phyloP scores from a whole-genome alignment of 768 basidiomycete genomes.

The Thelephora ganbajun region DNA sequence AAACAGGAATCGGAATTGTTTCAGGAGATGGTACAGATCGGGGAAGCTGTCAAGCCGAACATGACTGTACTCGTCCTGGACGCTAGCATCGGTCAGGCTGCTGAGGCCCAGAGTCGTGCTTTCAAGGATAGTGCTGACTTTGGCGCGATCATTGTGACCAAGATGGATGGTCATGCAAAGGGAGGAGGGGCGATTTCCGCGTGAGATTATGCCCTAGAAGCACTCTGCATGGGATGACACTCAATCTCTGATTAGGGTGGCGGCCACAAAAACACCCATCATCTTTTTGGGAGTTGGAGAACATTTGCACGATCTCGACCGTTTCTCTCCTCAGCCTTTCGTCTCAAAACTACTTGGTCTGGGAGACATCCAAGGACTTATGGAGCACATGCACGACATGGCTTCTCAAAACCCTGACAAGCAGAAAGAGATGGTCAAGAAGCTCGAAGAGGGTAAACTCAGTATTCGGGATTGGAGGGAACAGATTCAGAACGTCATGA shows the following conservation, averaged over 20 bases:
- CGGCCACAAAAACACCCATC: conserved; percentile 97
- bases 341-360: conserved; percentile 92
- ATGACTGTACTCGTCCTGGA: conserved; percentile 95
- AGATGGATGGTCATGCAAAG: conserved; percentile 99
- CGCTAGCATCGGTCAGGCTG: conserved; percentile 97
- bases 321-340: conserved; percentile 92
- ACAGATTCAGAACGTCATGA: conserved; percentile 95
- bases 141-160: conserved; percentile 98
- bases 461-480: conserved; percentile 97
- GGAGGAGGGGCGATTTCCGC: conserved; percentile 99
- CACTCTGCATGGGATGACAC: not conserved
- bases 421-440: conserved; percentile 96
- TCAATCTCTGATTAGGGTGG: conserved; percentile 45
- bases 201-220: conserved; percentile 34
- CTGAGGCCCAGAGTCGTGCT: conserved; percentile 88
- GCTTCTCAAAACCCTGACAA: conserved; percentile 90
- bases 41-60: conserved; percentile 84
- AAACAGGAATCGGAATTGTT: conserved; percentile 96
- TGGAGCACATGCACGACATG: conserved; percentile 98
- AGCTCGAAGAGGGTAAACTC: conserved; percentile 92
- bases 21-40: conserved; percentile 95
- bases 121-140: conserved; percentile 98
- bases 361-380: conserved; percentile 91
- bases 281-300: conserved; percentile 98
- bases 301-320: conserved; percentile 93